Base-by-base conservation (phyloP, 306 rosid species). In the Vachellia collinsii region DNA sequence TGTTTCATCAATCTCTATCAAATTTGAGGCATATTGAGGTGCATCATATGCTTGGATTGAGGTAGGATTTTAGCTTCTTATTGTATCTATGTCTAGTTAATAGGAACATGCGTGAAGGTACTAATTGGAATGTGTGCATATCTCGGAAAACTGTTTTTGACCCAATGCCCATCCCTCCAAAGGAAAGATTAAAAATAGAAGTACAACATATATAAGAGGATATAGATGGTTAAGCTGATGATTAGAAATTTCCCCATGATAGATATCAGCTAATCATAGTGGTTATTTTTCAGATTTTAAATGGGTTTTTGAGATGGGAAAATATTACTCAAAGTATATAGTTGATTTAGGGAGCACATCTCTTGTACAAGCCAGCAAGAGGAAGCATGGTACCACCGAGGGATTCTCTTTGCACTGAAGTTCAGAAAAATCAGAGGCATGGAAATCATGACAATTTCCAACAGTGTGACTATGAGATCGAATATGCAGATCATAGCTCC, bases 381-480 rank as follows among this genome's bases (percentile, higher is more conserved):
- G 85, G 87, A 38, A 88, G 83, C 41, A 13, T 87, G 70, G 82
- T 91, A 23, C 83, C 90, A 44, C 61, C 85, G 38, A 41, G 58
- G 71, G 94, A 93, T 83, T 74, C 85, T 48, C 70, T 93, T 43
- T 91, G 96, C 89, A 80, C 46, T 74, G 94, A 88, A 78, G 86
- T 91, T 77, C 90, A 87, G 68, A 89, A 88, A 80, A 81, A 83
- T 77, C 83, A 87, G 75, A 81, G 77, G 77, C 72, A 72, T 68
- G 86, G 66, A 62, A 70, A 79, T 71, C 86, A 84, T 44, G 88
- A 38, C 72, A 87, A 82, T 72, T 85, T 89, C 72, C 84, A 68
- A 77, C 96, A 93, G 84, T 93, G 97, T 83, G 94, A 91, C 85
- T 93, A 93, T 65, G 97, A 91, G 90, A 87, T 93, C 83, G 87